A percentile compares a stretch with the other conserved stretches of the same genome.
Evolutionary conservation across 1,284 basidiomycete genomes (phyloP).

Genomic region (Rhodotorula sp.): DNA sequence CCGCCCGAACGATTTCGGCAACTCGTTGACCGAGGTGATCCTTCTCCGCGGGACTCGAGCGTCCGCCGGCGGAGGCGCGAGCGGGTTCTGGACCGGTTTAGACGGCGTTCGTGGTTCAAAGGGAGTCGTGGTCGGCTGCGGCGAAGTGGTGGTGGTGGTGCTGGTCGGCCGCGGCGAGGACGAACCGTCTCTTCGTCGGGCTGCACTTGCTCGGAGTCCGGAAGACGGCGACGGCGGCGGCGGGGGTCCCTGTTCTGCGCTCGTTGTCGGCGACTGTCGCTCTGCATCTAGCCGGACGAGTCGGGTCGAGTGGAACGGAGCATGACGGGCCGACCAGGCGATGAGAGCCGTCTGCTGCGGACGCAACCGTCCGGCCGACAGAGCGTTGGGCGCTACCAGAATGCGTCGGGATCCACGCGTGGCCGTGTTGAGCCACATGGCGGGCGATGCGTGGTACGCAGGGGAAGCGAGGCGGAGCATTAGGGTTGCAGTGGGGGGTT

Average conservation of each 20-base stretch:
- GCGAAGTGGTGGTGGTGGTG: background rate
- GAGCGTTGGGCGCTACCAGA: too few relatives aligned
- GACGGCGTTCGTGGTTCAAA: background rate
- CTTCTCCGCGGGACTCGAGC: constrained; percentile 10
- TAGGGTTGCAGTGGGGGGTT: background rate
- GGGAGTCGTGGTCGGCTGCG: background rate
- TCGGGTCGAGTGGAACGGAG: constrained; percentile 16
- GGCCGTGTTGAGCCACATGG: background rate
- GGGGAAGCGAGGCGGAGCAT: constrained; percentile 26
- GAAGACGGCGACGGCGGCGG: background rate
- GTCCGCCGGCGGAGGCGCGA: constrained; percentile 20
- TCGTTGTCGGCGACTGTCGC: background rate
- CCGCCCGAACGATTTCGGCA: constrained; percentile 33
- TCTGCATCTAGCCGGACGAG: constrained; percentile 18
- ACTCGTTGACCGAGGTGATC: constrained; percentile 34
- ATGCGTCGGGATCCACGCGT: too few relatives aligned
- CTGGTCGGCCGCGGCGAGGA: constrained; percentile 6
- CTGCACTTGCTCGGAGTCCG: too few relatives aligned
- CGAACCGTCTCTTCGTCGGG: background rate
- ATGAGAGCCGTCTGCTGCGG: background rate
- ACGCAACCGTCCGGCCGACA: background rate
- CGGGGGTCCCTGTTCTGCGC: background rate
- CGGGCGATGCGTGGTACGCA: background rate
- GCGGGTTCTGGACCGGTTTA: background rate
- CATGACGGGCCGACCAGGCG: background rate